Conservation (phyloP, 2,329 filamentous ascomycete species). For the Geosmithia putterillii region DNA sequence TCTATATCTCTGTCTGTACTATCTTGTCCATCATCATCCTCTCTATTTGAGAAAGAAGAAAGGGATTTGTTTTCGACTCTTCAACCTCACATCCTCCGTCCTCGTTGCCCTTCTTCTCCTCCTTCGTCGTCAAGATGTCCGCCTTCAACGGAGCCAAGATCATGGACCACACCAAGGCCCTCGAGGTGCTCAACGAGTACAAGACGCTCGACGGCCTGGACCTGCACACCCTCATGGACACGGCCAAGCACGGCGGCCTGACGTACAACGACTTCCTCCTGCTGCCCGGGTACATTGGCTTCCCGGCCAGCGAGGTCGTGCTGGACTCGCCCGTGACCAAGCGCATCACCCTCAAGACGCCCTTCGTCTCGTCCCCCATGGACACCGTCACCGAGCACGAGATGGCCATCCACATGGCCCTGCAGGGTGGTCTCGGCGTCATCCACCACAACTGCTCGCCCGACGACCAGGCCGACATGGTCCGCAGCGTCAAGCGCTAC, state of each 20-base stretch:
- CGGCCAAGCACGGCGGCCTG: slow-evolving; percentile 80
- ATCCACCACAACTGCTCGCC: slow-evolving; percentile 99
- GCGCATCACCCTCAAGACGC: slow-evolving; percentile 90
- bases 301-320: slow-evolving; percentile 76
- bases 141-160: slow-evolving; percentile 43
- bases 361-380: slow-evolving; percentile 96
- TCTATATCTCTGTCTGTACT: background rate
- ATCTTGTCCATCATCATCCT: slow-evolving; percentile 8
- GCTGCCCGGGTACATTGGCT: slow-evolving; percentile 95
- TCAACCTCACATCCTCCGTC: slow-evolving; percentile 27
- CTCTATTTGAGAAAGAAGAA: slow-evolving; percentile 1
- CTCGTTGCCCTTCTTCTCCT: slow-evolving; percentile 3
- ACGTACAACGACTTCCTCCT: slow-evolving; percentile 99
- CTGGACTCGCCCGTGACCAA: slow-evolving; percentile 92
- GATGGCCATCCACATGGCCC: slow-evolving; percentile 96
- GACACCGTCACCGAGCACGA: slow-evolving; percentile 98
- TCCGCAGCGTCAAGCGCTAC: slow-evolving; percentile 96
- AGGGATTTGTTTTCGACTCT: slow-evolving; percentile 11
- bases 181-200: slow-evolving; percentile 76
- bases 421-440: slow-evolving; percentile 80
- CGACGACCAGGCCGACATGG: slow-evolving; percentile 96
- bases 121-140: slow-evolving; percentile 46
- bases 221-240: slow-evolving; percentile 78
- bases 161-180: slow-evolving; percentile 62
- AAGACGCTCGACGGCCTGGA: slow-evolving; percentile 73